Percentiles rank a stretch among this genome's conserved stretches.
Conservation (phyloP, 2,329 filamentous ascomycete genomes). For the Tolypocladium tundrense region DNA sequence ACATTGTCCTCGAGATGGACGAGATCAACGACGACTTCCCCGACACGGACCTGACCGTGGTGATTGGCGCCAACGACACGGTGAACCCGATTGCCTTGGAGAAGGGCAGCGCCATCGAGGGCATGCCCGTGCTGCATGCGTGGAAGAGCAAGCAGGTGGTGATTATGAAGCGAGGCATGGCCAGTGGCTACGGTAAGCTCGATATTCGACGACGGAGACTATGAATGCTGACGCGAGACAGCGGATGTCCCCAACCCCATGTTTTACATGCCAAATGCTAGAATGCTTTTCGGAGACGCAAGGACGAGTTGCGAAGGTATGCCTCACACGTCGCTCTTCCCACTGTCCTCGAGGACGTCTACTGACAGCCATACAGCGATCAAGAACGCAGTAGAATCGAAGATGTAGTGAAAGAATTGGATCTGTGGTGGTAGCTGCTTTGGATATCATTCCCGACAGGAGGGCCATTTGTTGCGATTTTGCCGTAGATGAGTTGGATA, state of each 20-base stretch:
- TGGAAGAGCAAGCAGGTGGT: slow-evolving; percentile 93
- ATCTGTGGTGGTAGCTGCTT: background rate
- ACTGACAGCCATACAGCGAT: slow-evolving; percentile 5
- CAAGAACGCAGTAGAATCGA: slow-evolving; percentile 9
- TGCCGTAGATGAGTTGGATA: background rate
- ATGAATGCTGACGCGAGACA: slow-evolving; percentile 19
- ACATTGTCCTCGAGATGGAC: slow-evolving; percentile 91
- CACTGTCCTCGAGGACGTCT: background rate
- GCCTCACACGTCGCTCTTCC: slow-evolving; percentile 12
- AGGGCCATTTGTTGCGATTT: background rate
- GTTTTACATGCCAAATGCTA: slow-evolving; percentile 84
- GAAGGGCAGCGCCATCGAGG: slow-evolving; percentile 72
- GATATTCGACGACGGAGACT: no score
- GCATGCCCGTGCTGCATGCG: slow-evolving; percentile 85
- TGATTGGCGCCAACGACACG: slow-evolving; percentile 88
- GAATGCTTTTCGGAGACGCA: slow-evolving; percentile 88
- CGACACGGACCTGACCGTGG: slow-evolving; percentile 76
- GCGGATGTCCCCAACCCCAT: slow-evolving; percentile 88
- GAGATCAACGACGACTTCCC: slow-evolving; percentile 90
- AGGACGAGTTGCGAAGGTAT: slow-evolving; percentile 71
- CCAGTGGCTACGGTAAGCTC: slow-evolving; percentile 67
- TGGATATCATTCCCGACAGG: background rate
- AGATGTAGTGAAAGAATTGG: slow-evolving; percentile 4
- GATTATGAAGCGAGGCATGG: slow-evolving; percentile 88
- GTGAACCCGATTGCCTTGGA: slow-evolving; percentile 86